Conservation (phyloP, 768 basidiomycete species). For the Suillus tomentosus region DNA sequence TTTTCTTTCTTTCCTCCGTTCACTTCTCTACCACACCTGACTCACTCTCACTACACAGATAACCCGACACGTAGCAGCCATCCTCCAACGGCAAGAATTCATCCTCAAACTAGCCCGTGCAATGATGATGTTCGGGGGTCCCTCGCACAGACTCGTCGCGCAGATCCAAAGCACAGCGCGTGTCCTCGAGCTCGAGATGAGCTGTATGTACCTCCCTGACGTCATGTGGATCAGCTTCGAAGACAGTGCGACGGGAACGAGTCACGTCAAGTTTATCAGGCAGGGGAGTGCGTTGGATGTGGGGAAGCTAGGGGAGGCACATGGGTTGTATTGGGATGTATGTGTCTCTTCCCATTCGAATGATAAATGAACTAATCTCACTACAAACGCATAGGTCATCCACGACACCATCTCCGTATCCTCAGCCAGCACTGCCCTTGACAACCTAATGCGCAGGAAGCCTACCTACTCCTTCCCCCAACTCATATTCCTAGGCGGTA, state of each 20-base stretch:
- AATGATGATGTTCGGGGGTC: slow-evolving; percentile 90
- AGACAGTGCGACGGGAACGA: slow-evolving; percentile 77
- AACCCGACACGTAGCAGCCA: slow-evolving; percentile 80
- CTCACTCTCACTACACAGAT: slow-evolving; percentile 46
- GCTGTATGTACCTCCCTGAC: slow-evolving; percentile 75
- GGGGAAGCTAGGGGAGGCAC: slow-evolving; percentile 71
- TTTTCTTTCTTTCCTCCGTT: background rate
- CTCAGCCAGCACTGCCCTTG: slow-evolving; percentile 69
- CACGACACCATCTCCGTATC: slow-evolving; percentile 78
- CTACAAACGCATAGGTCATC: slow-evolving; percentile 55
- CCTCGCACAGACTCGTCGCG: slow-evolving; percentile 78
- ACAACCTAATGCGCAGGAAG: slow-evolving; percentile 67
- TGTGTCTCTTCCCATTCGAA: slow-evolving; percentile 15
- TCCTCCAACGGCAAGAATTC: slow-evolving; percentile 82
- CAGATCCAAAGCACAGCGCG: slow-evolving; percentile 79
- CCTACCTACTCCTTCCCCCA: slow-evolving; percentile 64
- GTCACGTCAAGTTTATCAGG: slow-evolving; percentile 77
- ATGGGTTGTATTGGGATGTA: slow-evolving; percentile 75
- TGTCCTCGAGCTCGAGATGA: slow-evolving; percentile 73
- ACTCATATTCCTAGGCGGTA: slow-evolving; percentile 69
- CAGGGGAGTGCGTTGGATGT: slow-evolving; percentile 74
- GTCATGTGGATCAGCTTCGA: slow-evolving; percentile 83
- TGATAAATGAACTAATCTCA: background rate
- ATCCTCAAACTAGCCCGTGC: slow-evolving; percentile 80
- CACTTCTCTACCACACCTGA: background rate